A percentile compares a stretch with the other conserved stretches of the same genome.
These are phyloP conservation scores for Saccharomyces hybrid DNA, from an alignment of 1,139 yeast species.

Conservation along the genomic window DNA sequence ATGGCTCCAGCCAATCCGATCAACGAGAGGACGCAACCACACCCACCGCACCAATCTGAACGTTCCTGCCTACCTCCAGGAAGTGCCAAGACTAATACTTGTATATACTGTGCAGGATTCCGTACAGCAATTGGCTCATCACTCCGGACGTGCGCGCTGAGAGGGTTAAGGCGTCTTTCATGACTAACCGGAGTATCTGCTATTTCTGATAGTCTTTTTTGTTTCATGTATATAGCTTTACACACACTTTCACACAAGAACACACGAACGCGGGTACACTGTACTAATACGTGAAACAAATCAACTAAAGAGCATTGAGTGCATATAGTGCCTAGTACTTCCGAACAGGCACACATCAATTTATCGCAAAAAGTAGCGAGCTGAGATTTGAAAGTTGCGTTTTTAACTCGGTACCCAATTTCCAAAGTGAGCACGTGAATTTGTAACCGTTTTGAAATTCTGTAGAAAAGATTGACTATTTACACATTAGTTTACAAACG, in stretches of 20 bases:
- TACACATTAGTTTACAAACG: background rate
- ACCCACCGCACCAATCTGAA: background rate
- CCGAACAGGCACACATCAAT: background rate
- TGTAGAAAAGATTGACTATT: background rate
- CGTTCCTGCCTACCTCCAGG: background rate
- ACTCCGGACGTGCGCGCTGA: slow-evolving; percentile 1
- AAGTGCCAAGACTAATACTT: background rate
- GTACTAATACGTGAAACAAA: background rate
- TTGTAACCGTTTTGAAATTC: background rate
- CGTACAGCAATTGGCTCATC: background rate
- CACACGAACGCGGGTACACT: background rate
- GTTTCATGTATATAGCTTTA: background rate
- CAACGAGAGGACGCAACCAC: background rate
- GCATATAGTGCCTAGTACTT: background rate
- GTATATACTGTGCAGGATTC: background rate
- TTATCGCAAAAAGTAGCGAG: background rate
- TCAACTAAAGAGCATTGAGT: background rate
- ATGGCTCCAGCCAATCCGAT: too few species aligned
- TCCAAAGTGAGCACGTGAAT: background rate
- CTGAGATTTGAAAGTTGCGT: background rate
- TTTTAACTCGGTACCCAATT: background rate
- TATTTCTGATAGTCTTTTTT: background rate
- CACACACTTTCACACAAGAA: background rate
- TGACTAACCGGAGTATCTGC: background rate
- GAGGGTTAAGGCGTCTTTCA: background rate